Evolutionary conservation across 2,329 filamentous ascomycete genomes (phyloP).

Genomic region (Phaeosphaeria sp.): DNA sequence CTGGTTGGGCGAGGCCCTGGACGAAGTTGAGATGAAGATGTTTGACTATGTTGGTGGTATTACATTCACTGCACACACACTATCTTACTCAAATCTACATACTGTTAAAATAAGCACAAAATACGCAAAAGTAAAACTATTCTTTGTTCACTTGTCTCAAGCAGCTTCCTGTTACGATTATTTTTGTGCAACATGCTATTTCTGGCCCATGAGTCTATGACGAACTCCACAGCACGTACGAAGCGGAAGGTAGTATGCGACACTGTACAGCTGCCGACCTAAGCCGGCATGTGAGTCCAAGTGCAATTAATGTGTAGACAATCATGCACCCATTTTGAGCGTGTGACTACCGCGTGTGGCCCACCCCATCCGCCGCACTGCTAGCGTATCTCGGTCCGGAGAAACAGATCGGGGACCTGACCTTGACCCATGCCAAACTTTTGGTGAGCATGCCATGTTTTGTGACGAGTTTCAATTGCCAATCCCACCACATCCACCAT

Average conservation of each 20-base stretch:
- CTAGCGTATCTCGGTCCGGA: constrained; percentile 7
- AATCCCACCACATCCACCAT: constrained; percentile 30
- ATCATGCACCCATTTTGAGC: constrained; percentile 6
- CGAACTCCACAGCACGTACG: constrained; percentile 1
- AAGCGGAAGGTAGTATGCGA: constrained; percentile 8
- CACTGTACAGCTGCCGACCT: constrained; percentile 4
- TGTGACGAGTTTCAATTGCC: constrained; percentile 8
- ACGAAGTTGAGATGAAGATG: constrained; percentile 12
- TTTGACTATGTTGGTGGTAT: constrained; percentile 9
- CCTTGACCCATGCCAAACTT: constrained; percentile 20
- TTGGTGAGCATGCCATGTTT: constrained; percentile 3
- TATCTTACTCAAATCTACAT: constrained; percentile 16
- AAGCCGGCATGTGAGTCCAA: constrained; percentile 6
- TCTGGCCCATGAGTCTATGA: neutral
- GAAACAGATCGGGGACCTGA: constrained; percentile 5
- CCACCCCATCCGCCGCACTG: neutral
- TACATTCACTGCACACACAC: constrained; percentile 10
- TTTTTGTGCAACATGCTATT: neutral
- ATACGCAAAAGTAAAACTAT: neutral
- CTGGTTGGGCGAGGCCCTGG: neutral
- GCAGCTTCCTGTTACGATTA: neutral
- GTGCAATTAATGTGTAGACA: constrained; percentile 3
- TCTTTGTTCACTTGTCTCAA: neutral
- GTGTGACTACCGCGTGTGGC: neutral
- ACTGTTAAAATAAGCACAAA: constrained; percentile 12